phyloP scores from a whole-genome alignment of 306 rosid species.

The Castanea mollissima region DNA sequence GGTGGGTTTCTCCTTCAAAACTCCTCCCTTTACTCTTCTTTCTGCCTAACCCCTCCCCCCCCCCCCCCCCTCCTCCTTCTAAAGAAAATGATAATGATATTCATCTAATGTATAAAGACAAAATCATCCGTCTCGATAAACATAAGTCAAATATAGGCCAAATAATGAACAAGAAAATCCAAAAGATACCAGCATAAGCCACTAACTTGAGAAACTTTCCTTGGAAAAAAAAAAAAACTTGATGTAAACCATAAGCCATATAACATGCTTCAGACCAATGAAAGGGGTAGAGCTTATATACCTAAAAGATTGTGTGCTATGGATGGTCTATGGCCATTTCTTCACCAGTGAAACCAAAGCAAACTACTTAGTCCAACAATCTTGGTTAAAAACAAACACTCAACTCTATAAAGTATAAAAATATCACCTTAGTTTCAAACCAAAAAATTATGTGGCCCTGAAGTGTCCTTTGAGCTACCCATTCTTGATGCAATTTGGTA shows the following conservation, averaged over 20 bases:
- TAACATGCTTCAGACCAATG: slow-evolving; percentile 5
- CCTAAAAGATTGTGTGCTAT: slow-evolving; percentile 91
- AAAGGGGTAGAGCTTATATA: slow-evolving; percentile 23
- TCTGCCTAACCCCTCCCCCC: background rate
- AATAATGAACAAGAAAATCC: no score
- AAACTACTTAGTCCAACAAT: slow-evolving; percentile 53
- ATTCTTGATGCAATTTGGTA: slow-evolving; percentile 97
- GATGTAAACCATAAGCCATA: slow-evolving; percentile 1
- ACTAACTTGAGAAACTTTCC: background rate
- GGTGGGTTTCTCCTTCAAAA: background rate
- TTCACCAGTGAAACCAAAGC: slow-evolving; percentile 88
- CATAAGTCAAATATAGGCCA: no score
- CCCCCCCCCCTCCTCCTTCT: background rate
- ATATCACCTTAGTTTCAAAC: slow-evolving; percentile 27
- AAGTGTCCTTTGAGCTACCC: slow-evolving; percentile 80
- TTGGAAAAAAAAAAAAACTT: no score
- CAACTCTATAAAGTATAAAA: background rate
- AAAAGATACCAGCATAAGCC: no score
- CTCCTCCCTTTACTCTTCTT: background rate
- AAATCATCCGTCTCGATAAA: background rate
- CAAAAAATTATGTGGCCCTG: slow-evolving; percentile 74
- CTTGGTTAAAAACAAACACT: background rate
- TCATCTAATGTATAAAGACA: background rate
- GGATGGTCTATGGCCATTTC: slow-evolving; percentile 96
- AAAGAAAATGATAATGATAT: background rate